Conservation (phyloP, 2,329 filamentous ascomycete genomes). For the Tolypocladium inflatum region DNA sequence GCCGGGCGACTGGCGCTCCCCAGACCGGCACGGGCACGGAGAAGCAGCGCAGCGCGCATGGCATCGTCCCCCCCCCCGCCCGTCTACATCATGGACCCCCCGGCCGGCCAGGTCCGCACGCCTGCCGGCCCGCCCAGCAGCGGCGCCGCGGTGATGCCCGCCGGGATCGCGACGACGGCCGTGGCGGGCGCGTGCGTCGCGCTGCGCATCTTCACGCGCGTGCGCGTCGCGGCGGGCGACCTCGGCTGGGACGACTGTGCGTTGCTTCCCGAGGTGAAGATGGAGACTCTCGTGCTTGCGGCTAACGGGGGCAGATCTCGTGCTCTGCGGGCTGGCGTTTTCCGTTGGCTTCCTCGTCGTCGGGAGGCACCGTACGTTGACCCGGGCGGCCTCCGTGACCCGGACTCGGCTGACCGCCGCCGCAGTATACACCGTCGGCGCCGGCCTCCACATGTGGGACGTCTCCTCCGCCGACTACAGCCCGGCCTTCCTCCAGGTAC, state of each 20-base stretch:
- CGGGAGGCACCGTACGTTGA: conserved; percentile 11
- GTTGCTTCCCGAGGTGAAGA: background rate
- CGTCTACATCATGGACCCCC: conserved; percentile 15
- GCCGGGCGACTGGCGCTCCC: too few relatives aligned
- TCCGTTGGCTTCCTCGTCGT: conserved; percentile 13
- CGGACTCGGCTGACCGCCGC: background rate
- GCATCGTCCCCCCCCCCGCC: background rate
- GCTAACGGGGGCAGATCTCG: conserved; percentile 5
- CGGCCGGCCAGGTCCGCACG: conserved; percentile 13
- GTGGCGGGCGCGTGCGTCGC: conserved; percentile 12
- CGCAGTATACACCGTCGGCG: conserved; percentile 14
- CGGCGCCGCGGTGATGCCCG: conserved; percentile 11
- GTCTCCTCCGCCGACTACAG: conserved; percentile 9
- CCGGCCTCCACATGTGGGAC: conserved; percentile 20
- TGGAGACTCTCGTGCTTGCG: background rate
- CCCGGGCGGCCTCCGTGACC: background rate
- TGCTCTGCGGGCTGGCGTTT: conserved; percentile 12
- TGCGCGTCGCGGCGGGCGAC: conserved; percentile 14
- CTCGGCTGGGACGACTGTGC: conserved; percentile 18
- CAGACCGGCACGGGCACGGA: too few relatives aligned
- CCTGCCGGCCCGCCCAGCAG: conserved; percentile 11
- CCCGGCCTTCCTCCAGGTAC: conserved; percentile 14
- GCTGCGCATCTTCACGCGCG: conserved; percentile 17
- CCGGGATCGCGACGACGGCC: conserved; percentile 12
- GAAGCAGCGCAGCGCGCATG: too few relatives aligned